Percentiles rank a stretch among this genome's conserved stretches.
Conservation (phyloP, 202 grass and related monocot genomes). For the Setaria viridis region DNA sequence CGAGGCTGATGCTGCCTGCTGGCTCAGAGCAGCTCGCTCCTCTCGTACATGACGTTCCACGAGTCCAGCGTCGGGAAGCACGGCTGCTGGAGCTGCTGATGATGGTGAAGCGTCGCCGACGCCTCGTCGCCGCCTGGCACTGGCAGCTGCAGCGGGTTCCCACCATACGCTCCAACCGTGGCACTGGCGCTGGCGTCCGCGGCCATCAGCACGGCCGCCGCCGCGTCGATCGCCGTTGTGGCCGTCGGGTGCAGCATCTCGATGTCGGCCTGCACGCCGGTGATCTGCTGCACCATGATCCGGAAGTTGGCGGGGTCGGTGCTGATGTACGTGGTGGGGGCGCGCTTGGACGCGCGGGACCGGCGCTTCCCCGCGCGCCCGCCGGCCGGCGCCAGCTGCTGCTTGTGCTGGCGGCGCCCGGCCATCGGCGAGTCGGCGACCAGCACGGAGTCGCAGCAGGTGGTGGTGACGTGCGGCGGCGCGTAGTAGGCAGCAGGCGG, state of each 20-base stretch:
- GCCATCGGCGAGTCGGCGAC: slow-evolving; percentile 6
- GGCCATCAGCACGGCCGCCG: slow-evolving; percentile 8
- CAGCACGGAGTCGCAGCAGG: slow-evolving; percentile 47
- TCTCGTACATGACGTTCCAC: slow-evolving; percentile 70
- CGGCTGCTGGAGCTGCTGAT: slow-evolving; percentile 38
- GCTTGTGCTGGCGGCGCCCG: not conserved
- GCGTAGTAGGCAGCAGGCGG: not conserved
- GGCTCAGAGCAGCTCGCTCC: not conserved
- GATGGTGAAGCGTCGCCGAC: not conserved
- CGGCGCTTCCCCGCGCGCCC: slow-evolving; percentile 64
- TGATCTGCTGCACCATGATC: slow-evolving; percentile 90
- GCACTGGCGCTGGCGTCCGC: not conserved
- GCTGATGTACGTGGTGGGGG: slow-evolving; percentile 87
- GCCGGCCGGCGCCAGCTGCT: not conserved
- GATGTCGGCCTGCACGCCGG: slow-evolving; percentile 47
- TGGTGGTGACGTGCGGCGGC: not conserved
- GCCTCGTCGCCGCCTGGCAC: not conserved
- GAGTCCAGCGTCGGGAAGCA: slow-evolving; percentile 89
- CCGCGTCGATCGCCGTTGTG: no score
- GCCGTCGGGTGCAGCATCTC: not conserved
- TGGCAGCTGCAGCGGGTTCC: not conserved
- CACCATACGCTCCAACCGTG: not conserved
- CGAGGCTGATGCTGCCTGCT: no score
- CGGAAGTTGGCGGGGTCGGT: slow-evolving; percentile 83
- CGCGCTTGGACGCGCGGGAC: slow-evolving; percentile 57